Percentiles rank a stretch among this genome's conserved stretches.
These are phyloP conservation scores for Phlebiopsis flavidoalba DNA, from an alignment of 768 basidiomycete species.

Conservation along the genomic window DNA sequence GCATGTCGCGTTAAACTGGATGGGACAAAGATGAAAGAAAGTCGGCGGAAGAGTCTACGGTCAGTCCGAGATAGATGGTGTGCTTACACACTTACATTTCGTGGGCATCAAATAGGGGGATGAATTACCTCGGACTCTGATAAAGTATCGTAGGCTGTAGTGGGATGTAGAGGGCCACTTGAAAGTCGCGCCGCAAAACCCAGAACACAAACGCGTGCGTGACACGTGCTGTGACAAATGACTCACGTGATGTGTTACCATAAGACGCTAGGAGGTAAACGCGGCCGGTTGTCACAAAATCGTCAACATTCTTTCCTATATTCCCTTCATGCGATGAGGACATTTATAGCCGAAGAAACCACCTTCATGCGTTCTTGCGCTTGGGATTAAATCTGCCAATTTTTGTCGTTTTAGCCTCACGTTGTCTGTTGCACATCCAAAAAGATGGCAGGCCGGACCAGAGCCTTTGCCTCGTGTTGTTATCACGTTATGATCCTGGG, in stretches of 20 bases:
- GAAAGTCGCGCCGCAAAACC: background rate
- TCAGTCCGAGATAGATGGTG: too few species aligned
- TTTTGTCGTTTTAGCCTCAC: background rate
- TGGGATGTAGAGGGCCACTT: background rate
- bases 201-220: background rate
- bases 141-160: background rate
- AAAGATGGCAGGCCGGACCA: background rate
- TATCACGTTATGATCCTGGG: slow-evolving; percentile 3
- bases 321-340: background rate
- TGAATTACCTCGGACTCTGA: background rate
- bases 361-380: too few species aligned
- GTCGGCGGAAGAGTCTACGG: background rate
- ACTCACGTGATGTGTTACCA: background rate
- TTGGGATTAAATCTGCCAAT: background rate
- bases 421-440: background rate
- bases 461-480: background rate
- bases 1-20: background rate
- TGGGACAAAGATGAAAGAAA: background rate
- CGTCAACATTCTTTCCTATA: background rate
- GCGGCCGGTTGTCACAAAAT: background rate
- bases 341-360: too few species aligned
- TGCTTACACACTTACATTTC: background rate
- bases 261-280: background rate
- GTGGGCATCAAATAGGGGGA: background rate
- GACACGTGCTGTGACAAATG: background rate